Evolutionary conservation across 306 rosid genomes (phyloP), one percentile per base, ranked within the genome.

Genomic region (Lithocarpus polystachyus): DNA sequence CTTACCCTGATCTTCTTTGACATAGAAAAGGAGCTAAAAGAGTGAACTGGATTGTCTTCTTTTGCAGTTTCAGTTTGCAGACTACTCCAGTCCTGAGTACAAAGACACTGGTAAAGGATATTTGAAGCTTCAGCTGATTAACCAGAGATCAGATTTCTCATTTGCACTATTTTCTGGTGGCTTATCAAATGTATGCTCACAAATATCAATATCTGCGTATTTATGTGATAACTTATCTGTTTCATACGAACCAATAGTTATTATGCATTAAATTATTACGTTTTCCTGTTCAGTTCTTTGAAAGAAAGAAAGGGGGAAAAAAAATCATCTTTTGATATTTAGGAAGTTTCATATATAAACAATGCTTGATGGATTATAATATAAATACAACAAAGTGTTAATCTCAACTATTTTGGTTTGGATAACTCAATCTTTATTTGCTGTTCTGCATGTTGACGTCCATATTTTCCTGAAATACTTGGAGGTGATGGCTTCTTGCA

Each of bases 121-220:
- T 57, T 80, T 95, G 89, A 91, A 86, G 82, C 92, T 92, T 68
- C 92, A 85, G 88, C 77, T 95, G 92, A 95, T 92, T 82, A 95
- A 95, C 81, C 99, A 95, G 87, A 90, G 99, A 95, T 87, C 91
- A 17, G 95, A 95, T 75, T 92, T 95, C 83, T 82, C 99, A 26
- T 91, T 95, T 62, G 97, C 84, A 20, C 87, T 95, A 45, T 95
- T 95, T 88, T 89, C 92, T 0, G 97, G 97, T 40, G 99, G 97
- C 73, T 82, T 95, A 67, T 72, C 89, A 45, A 87, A 83, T 61
- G 99, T 94, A 86, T 68, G 85, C 53, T 56, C 40, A 52, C 23
- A 35, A 19, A 33, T 56, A n/a, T n/a, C 24, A 4, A 24, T 52
- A 33, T 71, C 64, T 73, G 40, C 64, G 4, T 77, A 56, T 37